Evolutionary conservation across 805 yeast genomes (phyloP).

Genomic region (Pichia manshurica): DNA sequence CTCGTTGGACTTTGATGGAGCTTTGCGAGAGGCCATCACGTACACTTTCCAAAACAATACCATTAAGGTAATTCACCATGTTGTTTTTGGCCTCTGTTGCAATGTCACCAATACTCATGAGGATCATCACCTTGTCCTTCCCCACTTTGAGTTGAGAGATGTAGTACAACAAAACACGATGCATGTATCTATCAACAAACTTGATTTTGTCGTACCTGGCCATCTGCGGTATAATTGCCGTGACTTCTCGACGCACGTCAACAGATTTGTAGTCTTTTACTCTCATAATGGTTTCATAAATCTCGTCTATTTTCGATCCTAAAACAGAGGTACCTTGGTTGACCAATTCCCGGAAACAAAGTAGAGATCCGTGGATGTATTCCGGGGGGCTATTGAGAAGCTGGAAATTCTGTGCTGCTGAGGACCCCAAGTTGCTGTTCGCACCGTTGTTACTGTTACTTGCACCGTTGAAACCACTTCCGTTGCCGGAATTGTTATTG

Average conservation of each 20-base stretch:
- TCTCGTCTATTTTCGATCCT: constrained; percentile 63
- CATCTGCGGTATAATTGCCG: constrained; percentile 73
- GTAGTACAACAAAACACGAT: constrained; percentile 69
- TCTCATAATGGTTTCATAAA: constrained; percentile 66
- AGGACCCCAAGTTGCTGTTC: constrained; percentile 1
- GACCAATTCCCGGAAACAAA: constrained; percentile 76
- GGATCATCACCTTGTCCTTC: constrained; percentile 69
- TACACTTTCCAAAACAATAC: constrained; percentile 77
- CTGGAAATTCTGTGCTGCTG: constrained; percentile 4
- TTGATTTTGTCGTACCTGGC: constrained; percentile 71
- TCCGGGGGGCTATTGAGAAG: constrained; percentile 40
- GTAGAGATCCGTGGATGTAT: constrained; percentile 77
- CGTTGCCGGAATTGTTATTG: neutral
- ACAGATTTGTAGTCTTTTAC: constrained; percentile 74
- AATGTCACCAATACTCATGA: constrained; percentile 78
- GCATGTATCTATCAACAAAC: constrained; percentile 78
- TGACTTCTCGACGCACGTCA: constrained; percentile 77
- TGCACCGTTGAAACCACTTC: neutral
- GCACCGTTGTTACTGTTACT: constrained; percentile 1
- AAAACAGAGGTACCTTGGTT: constrained; percentile 67
- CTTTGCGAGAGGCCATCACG: constrained; percentile 70
- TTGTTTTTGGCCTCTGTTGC: constrained; percentile 74
- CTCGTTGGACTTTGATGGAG: constrained; percentile 56
- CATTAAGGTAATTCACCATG: constrained; percentile 83
- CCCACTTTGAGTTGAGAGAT: constrained; percentile 67